These are phyloP conservation scores for Silybum marianum DNA, from an alignment of 129 eudicot species.

Conservation along the genomic window DNA sequence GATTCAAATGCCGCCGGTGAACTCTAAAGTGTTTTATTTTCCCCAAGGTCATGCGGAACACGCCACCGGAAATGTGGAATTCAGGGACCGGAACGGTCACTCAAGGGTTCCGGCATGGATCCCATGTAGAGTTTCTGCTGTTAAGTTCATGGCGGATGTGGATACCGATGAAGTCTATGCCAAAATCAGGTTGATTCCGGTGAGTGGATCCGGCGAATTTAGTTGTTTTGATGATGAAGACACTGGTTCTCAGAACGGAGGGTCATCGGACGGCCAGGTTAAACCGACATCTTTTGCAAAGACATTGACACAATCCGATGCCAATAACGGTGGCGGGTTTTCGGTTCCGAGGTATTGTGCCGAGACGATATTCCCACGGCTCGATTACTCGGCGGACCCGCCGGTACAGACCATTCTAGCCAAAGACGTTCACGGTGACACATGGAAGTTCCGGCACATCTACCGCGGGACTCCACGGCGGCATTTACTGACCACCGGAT, in stretches of 20 bases:
- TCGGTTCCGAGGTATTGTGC: slow-evolving; percentile 97
- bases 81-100: slow-evolving; percentile 43
- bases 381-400: slow-evolving; percentile 90
- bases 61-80: slow-evolving; percentile 71
- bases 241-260: slow-evolving; percentile 37
- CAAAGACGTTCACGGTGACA: slow-evolving; percentile 92
- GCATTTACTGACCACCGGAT: slow-evolving; percentile 92
- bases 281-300: slow-evolving; percentile 91
- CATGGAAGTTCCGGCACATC: slow-evolving; percentile 92
- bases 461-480: slow-evolving; percentile 93
- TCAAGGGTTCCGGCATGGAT: slow-evolving; percentile 68
- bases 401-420: slow-evolving; percentile 91
- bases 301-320: slow-evolving; percentile 93
- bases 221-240: slow-evolving; percentile 48
- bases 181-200: slow-evolving; percentile 62
- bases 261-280: slow-evolving; percentile 46
- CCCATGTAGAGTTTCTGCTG: slow-evolving; percentile 55
- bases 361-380: slow-evolving; percentile 86
- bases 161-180: slow-evolving; percentile 90
- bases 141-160: slow-evolving; percentile 79
- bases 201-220: slow-evolving; percentile 40
- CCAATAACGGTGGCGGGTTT: slow-evolving; percentile 97
- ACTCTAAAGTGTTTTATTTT: slow-evolving; percentile 74
- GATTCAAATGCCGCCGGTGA: slow-evolving; percentile 90
- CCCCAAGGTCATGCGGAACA: slow-evolving; percentile 96